Evolutionary conservation across 768 basidiomycete species (phyloP), one percentile per base, ranked within the genome.

Genomic region (Tricholoma saponaceum): DNA sequence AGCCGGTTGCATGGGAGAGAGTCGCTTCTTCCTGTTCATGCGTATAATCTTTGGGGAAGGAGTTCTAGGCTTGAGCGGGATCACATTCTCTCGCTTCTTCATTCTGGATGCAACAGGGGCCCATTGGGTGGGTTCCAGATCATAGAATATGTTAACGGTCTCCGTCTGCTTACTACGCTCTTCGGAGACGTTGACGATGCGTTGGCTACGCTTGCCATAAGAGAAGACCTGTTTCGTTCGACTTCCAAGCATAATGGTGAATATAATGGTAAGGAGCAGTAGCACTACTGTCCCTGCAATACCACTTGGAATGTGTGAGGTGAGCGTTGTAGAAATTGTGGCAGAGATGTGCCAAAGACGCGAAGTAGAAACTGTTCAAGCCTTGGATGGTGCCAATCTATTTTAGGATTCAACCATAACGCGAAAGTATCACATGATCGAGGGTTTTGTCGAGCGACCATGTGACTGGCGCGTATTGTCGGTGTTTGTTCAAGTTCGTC

Each of bases 141-240:
- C 75, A 55, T 83, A 73, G 64, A 79, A 79, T 55, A 73, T 79
- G 64, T 68, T 74, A 53, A 70, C 58, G 4, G 72, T 63, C 23
- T 66, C 68, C 16, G 64, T 69, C 54, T 50, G 66, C 23, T 67
- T 70, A 30, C 62, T 60, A 52, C 67, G 68, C 55, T 69, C 68
- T 54, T 72, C 68, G 50, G 76, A 74, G 43, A 74, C 76, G 57
- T 76, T 78, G 62, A 88, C 75, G n/a, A 87, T 77, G 37, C 87
- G 83, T 54, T 79, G 79, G 39, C 75, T 75, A 59, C 86, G 82
- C 62, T 83, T 82, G 20, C 87, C 87, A 62, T 89, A 89, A 20
- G 84, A 73, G 52, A 77, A 80, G 50, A 89, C 79, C 64, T 85
- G 83, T 67, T 85, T 87, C 5, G 87, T 89, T 62, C 76, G 80